phyloP scores from a whole-genome alignment of 192 early-diverging fungal genomes.

The Backusella australiensis region DNA sequence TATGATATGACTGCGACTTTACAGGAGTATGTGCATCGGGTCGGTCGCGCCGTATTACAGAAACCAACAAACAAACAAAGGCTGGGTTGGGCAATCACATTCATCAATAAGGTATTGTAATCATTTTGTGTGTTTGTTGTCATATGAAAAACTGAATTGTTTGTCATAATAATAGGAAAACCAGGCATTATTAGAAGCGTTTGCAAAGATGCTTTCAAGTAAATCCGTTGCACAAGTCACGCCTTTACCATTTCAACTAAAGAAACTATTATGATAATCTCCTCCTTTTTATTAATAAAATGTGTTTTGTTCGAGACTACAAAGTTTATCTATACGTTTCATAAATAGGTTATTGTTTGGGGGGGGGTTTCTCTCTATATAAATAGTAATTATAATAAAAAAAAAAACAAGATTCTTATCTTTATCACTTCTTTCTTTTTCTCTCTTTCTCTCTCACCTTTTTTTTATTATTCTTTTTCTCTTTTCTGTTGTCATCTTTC shows the following conservation, averaged over 20 bases:
- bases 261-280: constrained; percentile 16
- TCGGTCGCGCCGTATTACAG: constrained; percentile 44
- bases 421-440: not conserved
- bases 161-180: constrained; percentile 36
- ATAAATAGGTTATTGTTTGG: not conserved
- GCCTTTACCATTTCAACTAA: constrained; percentile 46
- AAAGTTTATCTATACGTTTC: not conserved
- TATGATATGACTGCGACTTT: constrained; percentile 59
- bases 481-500: not conserved
- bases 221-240: constrained; percentile 42
- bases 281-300: not conserved
- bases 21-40: constrained; percentile 57
- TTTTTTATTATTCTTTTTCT: not conserved
- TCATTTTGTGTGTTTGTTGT: not conserved
- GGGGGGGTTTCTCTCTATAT: not conserved
- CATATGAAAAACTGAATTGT: not conserved
- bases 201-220: constrained; percentile 43
- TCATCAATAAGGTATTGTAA: constrained; percentile 46
- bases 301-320: constrained; percentile 11
- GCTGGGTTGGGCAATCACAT: constrained; percentile 55
- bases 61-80: constrained; percentile 17
- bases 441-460: not conserved
- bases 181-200: constrained; percentile 39
- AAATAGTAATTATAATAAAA: not conserved
- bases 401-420: not conserved